Evolutionary conservation across 345 rosid genomes (phyloP), one percentile per base, ranked within the genome.

Genomic region (Eucalyptus urophylla): DNA sequence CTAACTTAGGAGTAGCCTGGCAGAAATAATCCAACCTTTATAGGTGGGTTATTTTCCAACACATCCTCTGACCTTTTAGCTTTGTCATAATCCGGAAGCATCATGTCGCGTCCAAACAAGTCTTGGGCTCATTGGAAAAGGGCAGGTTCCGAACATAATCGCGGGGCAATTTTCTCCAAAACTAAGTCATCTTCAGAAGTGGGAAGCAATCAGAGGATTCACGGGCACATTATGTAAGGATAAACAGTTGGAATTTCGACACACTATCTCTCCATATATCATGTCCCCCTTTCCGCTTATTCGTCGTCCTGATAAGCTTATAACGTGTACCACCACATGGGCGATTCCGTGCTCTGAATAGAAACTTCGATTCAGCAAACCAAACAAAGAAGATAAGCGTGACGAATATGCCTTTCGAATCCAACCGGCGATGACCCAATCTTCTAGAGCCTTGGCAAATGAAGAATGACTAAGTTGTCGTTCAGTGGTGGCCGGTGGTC

Each of bases 111-210:
- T 62, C 33, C 33, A 29, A 29, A 62, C 69, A 62, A 11, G 31
- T 29, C 31, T 62, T 16, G 33, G 16, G 33, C 33, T 62, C 33
- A 14, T 1, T 6, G 15, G 31, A 62, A 62, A 22, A 27, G 31
- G 69, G 31, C 33, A 29, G 31, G 31, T 62, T 29, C 31, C 33
- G 33, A 62, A 29, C 69, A 14, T 29, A 29, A 62, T 29, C 69
- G 6, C 37, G 76, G 37, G 33, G 11, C 40, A 8, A 65, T n/a
- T 65, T 65, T 15, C 76, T 65, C 21, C 76, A 15, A n/a, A 17
- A 14, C 0, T 1, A 65, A n/a, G 21, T 14, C 76, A n/a, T 65
- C 76, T 65, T 40, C 0, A 7, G 10, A n/a, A n/a, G 6, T 8
- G 8, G 33, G 69, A 62, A 29, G 33, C 17, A 8, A 29, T 13